A percentile compares a stretch with the other conserved stretches of the same genome.
Evolutionary conservation across 495 filamentous ascomycete genomes (phyloP).

Genomic region (Annulohypoxylon stygium): DNA sequence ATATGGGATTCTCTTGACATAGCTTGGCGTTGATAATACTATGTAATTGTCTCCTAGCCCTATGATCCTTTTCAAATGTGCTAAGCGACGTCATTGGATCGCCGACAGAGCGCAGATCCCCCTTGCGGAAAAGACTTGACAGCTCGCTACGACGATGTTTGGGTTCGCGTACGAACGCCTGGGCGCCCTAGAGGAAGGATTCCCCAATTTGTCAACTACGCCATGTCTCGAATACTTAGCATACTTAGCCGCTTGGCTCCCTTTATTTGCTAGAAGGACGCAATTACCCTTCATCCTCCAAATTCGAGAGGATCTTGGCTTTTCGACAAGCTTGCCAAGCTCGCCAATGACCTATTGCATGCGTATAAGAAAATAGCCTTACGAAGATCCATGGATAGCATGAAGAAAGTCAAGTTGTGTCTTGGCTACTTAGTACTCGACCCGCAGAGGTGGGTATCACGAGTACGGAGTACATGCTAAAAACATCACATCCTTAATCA

Average conservation of each 20-base stretch:
- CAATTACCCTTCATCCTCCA: background rate
- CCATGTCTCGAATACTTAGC: slow-evolving; percentile 2
- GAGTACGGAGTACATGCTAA: slow-evolving; percentile 24
- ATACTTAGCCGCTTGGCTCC: slow-evolving; percentile 7
- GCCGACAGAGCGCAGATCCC: slow-evolving; percentile 33
- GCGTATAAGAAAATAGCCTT: slow-evolving; percentile 18
- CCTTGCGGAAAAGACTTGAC: slow-evolving; percentile 23
- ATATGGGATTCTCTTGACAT: slow-evolving; percentile 22
- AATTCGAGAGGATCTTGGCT: background rate
- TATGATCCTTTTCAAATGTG: slow-evolving; percentile 25
- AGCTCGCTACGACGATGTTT: slow-evolving; percentile 17
- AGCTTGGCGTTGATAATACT: slow-evolving; percentile 29
- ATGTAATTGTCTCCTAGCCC: slow-evolving; percentile 24
- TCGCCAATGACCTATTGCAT: slow-evolving; percentile 27
- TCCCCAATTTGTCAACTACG: slow-evolving; percentile 15
- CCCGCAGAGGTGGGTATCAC: slow-evolving; percentile 32
- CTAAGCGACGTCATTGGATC: slow-evolving; percentile 37
- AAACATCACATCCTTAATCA: slow-evolving; percentile 21
- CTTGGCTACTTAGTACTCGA: slow-evolving; percentile 22
- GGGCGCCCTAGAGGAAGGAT: slow-evolving; percentile 20
- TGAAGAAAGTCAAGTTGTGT: slow-evolving; percentile 22
- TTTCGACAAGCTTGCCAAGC: slow-evolving; percentile 26
- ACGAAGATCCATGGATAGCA: background rate
- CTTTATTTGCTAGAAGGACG: background rate
- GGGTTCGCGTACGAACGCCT: slow-evolving; percentile 19